Base-by-base conservation (phyloP, 2,329 filamentous ascomycete genomes). In the Botrytis tulipae region DNA sequence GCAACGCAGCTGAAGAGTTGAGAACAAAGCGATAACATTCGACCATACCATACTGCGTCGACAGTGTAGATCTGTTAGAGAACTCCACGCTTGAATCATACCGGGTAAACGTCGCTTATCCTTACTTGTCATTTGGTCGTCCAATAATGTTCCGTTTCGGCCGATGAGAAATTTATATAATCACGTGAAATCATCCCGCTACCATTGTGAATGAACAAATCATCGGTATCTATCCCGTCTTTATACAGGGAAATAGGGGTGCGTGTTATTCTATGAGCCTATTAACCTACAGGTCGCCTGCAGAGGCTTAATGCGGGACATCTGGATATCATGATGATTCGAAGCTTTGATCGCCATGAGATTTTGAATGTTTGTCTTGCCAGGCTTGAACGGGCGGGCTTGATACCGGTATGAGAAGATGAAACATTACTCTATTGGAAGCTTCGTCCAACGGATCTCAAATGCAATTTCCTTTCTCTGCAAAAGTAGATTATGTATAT, bases 371-470 rank as follows among this genome's bases (percentile, higher is more conserved):
- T 35, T 65, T 6, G 62, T 46, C 10, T 46, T 46, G 25, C 60
- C 25, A 42, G 25, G 25, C 14, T 42, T 42, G 60, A 62, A 40
- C 37, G 35, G 60, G 37, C 60, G 25, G 60, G 35, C 60, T 29
- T 40, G 35, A 42, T n/a, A 42, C 60, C 37, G 37, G 37, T 62
- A 62, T 29, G 60, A 62, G 60, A 18, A n/a, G 37, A 62, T 40
- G 60, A 62, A 62, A 62, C 37, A 62, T 62, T 42, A 29, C 60
- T 42, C 60, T 46, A 65, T 65, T 65, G 62, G 42, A 46, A 65
- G n/a, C n/a, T 65, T 65, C 42, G 62, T 65, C 62, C n/a, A 46
- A 65, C 29, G 42, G 62, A 65, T 65, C 62, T 65, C 42, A 54
- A 25, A 46, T 35, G 42, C 42, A 65, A 46, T 65, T 65, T 65